Percentiles rank a stretch among this genome's conserved stretches.
Evolutionary conservation across 75 land plant species (phyloP).

Genomic region (Pinus taeda): DNA sequence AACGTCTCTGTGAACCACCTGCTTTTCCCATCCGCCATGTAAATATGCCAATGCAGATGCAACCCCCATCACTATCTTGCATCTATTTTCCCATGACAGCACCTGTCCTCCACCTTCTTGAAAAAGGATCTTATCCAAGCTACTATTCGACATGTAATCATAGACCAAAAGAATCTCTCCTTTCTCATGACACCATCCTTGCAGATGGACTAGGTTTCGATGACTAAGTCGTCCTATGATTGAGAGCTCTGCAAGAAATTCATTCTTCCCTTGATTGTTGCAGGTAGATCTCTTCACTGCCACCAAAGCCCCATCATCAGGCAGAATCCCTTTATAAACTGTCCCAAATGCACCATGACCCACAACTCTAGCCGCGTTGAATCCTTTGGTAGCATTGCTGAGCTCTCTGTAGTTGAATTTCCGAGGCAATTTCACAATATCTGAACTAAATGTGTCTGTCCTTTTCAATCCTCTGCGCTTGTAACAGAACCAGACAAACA

Average conservation of each 20-base stretch:
- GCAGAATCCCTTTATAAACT: conserved; percentile 72
- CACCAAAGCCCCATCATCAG: conserved; percentile 53
- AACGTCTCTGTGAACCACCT: conserved; percentile 85
- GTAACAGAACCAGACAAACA: conserved; percentile 26
- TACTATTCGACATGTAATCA: conserved; percentile 76
- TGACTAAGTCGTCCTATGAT: conserved; percentile 70
- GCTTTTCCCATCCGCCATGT: conserved; percentile 71
- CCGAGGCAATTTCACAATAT: conserved; percentile 42
- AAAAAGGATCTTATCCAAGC: conserved; percentile 70
- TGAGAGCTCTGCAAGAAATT: conserved; percentile 63
- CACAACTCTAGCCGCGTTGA: conserved; percentile 47
- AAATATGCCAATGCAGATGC: conserved; percentile 76
- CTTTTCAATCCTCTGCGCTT: conserved; percentile 21
- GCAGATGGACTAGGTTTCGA: conserved; percentile 65
- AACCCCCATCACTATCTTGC: conserved; percentile 52
- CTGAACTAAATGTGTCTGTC: conserved; percentile 30
- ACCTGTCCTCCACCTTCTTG: conserved; percentile 21
- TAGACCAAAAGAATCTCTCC: conserved; percentile 75
- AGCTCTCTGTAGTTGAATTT: conserved; percentile 73
- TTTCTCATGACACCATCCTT: conserved; percentile 84
- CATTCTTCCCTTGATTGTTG: conserved; percentile 52
- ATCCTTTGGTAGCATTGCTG: conserved; percentile 60
- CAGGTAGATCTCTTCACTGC: conserved; percentile 73
- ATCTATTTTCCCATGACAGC: conserved; percentile 58
- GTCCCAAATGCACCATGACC: conserved; percentile 85